Conservation (phyloP, 495 filamentous ascomycete species). For the Penicillium angulare region DNA sequence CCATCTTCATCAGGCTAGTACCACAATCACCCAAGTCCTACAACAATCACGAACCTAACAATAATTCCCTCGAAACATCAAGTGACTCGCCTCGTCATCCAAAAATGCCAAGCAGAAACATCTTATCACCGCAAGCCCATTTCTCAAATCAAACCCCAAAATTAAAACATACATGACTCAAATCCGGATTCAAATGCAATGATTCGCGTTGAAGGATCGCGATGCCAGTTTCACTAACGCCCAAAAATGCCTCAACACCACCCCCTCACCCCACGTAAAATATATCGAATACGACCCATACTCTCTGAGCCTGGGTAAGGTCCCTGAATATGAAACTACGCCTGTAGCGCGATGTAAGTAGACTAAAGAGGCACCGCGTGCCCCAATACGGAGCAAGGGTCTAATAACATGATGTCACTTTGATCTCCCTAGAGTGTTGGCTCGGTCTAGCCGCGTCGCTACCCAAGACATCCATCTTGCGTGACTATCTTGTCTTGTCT, state of each 20-base stretch:
- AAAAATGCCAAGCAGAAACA: no score
- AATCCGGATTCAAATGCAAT: not conserved
- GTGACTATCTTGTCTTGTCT: no score
- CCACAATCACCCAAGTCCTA: no score
- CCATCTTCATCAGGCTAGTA: no score
- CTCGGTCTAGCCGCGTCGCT: constrained; percentile 2
- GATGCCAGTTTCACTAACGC: not conserved
- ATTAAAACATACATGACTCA: not conserved
- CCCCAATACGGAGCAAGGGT: constrained; percentile 14
- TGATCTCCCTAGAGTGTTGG: constrained; percentile 3
- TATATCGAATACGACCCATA: constrained; percentile 18
- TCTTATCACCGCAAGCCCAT: no score
- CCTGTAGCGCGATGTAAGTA: constrained; percentile 11
- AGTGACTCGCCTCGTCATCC: no score
- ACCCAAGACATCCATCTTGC: constrained; percentile 7
- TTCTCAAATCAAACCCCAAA: not conserved
- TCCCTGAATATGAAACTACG: constrained; percentile 8
- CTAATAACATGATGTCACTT: constrained; percentile 16
- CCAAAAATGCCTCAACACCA: not conserved
- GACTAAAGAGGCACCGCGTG: constrained; percentile 14
- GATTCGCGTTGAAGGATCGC: not conserved
- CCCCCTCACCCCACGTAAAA: not conserved
- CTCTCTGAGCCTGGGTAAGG: not conserved
- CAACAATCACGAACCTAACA: no score
- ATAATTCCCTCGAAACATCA: not conserved